Evolutionary conservation across 345 rosid genomes (phyloP), one percentile per base, ranked within the genome.

Genomic region (Gossypium mustelinum): DNA sequence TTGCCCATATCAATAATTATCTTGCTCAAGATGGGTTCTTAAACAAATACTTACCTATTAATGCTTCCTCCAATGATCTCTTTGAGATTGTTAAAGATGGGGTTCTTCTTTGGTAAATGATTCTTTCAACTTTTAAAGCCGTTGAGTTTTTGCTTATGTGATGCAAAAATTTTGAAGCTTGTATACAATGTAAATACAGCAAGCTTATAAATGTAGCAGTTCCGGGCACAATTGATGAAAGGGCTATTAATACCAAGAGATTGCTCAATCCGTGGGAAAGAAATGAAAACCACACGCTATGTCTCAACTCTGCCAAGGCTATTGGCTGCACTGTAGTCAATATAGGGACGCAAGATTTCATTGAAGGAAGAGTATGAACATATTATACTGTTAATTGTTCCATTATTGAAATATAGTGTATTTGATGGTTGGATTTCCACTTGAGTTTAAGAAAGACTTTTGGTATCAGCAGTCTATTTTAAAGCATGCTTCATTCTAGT

Each of bases 231-330:
- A 95, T 95, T 52, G 99, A 95, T 81, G 99, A 95, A 85, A 88
- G 99, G 68, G 94, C 99, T 11, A 90, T 95, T 57, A 95, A 95
- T 80, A 95, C 97, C 10, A 95, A 95, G 88, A 91, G 90, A 70
- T 74, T 90, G 80, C 98, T 95, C 76, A 95, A 95, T 79, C 99
- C 99, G 13, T 95, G 99, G 99, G 99, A 95, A 80, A 88, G 97
- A 78, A 94, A 94, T 70, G 98, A 94, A 82, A 94, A 94, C 76
- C 98, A 94, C 74, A 92, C 99, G 13, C 94, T 94, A 24, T 94
- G 97, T 68, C 91, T 95, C 72, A 95, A 95, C 80, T 95, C 99
- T 80, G 98, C 97, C 29, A 95, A 95, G 84, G 99, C 98, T 9
- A 91, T 95, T 86, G 99, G 99, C 63, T 95, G 99, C 82, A 95